Base-by-base conservation (phyloP, 768 basidiomycete genomes). In the Lactarius tabidus region DNA sequence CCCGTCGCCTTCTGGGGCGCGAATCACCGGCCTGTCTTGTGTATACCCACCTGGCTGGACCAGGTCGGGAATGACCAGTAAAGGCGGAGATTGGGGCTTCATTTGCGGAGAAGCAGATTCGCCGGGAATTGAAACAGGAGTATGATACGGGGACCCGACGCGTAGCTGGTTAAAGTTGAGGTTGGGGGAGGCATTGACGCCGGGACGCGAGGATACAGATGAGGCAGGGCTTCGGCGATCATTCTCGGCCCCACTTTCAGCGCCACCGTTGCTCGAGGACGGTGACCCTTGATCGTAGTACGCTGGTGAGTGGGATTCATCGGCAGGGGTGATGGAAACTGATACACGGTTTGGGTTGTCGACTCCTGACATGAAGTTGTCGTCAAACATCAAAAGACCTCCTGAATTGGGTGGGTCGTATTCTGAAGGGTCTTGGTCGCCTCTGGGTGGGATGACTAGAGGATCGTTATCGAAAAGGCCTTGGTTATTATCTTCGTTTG, bases 361-460 rank as follows among this genome's bases (percentile, higher is more conserved):
- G 18, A 64, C 61, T 38, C 66, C 61, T 77, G 88, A 83, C 69
- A 91, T 80, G 14, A 86, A 80, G 28, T 76, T 76, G 53, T 74
- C 72, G 36, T 81, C 72, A 1, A 77, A 70, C 67, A 69, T 68
- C 17, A 70, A 43, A 5, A 68, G 64, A 28, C 63, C 57, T 3
- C 26, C 41, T 9, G 58, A 36, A 17, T 51, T 76, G 23, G 88
- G 85, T 6, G 77, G 71, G 76, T 92, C 90, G 79, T 84, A 91
- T 62, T 91, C 87, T 33, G 82, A 74, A 5, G 90, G 90, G 73
- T 91, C 85, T 81, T 92, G 91, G 35, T 85, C 86, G 59, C 74
- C 75, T 70, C 66, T 72, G 71, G 72, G 70, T 61, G 73, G 72
- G 69, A 74, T 74, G 67, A 67, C 73, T 54, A 75, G 74, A 28